Evolutionary conservation across 140 eudicot genomes (phyloP).

Genomic region (Senecio squalidus): DNA sequence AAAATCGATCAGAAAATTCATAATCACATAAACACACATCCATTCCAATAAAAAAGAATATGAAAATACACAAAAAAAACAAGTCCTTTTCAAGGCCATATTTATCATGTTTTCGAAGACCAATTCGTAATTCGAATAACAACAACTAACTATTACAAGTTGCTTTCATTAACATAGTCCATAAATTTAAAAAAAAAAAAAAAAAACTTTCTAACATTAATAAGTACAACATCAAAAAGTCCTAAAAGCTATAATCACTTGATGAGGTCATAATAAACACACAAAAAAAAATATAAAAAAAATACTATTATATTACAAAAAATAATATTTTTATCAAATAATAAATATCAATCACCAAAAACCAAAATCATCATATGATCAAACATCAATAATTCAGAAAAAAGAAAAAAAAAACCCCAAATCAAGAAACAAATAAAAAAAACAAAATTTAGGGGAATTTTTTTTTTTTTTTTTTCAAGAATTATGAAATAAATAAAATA

Average conservation of each 20-base stretch:
- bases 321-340: background rate
- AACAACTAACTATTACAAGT: background rate
- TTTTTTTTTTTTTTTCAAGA: slow-evolving; percentile 1
- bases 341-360: slow-evolving; percentile 3
- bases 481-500: background rate
- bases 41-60: background rate
- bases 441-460: background rate
- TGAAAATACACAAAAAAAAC: background rate
- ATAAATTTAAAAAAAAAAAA: background rate
- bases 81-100: too few species aligned
- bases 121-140: too few species aligned
- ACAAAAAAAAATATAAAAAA: background rate
- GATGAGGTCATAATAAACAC: slow-evolving; percentile 26
- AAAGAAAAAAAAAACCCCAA: background rate
- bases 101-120: too few species aligned
- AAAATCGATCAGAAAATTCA: background rate
- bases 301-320: background rate
- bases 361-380: slow-evolving; percentile 1
- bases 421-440: background rate
- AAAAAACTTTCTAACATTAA: background rate
- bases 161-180: background rate
- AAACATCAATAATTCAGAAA: slow-evolving; percentile 3
- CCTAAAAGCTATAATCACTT: background rate
- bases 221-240: slow-evolving; percentile 16
- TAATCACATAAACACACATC: background rate